Evolutionary conservation across 1,139 yeast species (phyloP), one percentile per base, ranked within the genome.

Genomic region (Spencermartinsiella ligniputridi): DNA sequence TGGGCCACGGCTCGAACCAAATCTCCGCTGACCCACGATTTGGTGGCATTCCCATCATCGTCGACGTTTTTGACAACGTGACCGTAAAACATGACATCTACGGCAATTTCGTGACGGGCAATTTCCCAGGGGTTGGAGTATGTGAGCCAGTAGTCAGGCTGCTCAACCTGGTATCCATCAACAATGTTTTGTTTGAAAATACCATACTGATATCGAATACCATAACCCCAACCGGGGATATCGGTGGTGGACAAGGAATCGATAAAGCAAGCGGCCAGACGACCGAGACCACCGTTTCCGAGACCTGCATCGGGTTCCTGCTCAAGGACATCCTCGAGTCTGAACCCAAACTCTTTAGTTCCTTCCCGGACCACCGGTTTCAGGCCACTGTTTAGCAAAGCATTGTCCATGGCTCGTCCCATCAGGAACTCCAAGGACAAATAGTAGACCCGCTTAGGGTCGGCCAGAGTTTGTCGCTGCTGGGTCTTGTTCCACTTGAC

Each of bases 171-270:
- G 67, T 86, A 86, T 13, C 97, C 97, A 60, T 90, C 88, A 53
- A 88, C 76, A 61, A 90, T 88, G 64, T 82, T 81, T 68, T 90
- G 97, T 56, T 88, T 79, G 68, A 90, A 90, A 56, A 90, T 90
- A 65, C 96, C 97, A 63, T 89, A 89, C 66, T 88, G 90, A 68
- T 89, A 89, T 62, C 95, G 82, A 56, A 89, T 72, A 49, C 97
- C 97, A 64, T 90, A 90, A 51, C 97, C 97, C 97, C 97, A 89
- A 42, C 95, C 96, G 25, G 95, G 89, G 64, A 86, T 87, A 64
- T 87, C 82, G 55, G 85, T 83, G 5, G 95, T 81, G 29, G 95
- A 80, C 61, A 90, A 71, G 1, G 96, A 87, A 68, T 90, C 97
- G 44, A 90, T 79, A 61, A 87, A 89, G 68, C 97, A 89, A 33